Conservation (phyloP, 371 early-diverging fungal species). For the Circinella umbellata region DNA sequence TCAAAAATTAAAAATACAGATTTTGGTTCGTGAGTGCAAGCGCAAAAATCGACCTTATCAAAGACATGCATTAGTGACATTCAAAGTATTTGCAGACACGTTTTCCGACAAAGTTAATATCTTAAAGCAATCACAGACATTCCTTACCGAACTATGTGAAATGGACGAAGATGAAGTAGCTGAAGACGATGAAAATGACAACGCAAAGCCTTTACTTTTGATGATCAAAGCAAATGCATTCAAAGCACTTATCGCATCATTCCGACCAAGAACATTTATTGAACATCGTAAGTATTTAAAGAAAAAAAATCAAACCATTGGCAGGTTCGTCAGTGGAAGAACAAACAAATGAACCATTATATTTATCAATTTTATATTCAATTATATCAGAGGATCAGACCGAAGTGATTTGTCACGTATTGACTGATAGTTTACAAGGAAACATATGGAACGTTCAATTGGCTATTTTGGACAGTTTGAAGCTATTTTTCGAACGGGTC, state of each 20-base stretch:
- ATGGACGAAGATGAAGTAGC: conserved; percentile 57
- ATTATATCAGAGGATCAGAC: conserved; percentile 39
- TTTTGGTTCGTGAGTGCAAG: conserved; percentile 73
- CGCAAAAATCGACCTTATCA: conserved; percentile 74
- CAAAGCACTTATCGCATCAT: conserved; percentile 66
- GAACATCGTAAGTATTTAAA: conserved; percentile 52
- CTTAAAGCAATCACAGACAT: conserved; percentile 58
- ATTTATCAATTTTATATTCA: no score
- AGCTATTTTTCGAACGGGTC: conserved; percentile 46
- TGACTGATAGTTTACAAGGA: conserved; percentile 49
- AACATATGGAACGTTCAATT: conserved; percentile 80
- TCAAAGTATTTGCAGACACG: conserved; percentile 64
- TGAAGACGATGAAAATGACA: conserved; percentile 71
- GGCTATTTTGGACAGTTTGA: conserved; percentile 64
- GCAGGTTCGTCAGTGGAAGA: no score
- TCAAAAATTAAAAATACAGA: conserved; percentile 19
- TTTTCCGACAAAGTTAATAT: conserved; percentile 57
- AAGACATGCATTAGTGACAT: conserved; percentile 68
- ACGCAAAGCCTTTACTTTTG: conserved; percentile 66
- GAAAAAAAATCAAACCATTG: neutral
- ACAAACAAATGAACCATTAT: no score
- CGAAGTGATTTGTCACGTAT: conserved; percentile 30
- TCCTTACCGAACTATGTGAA: conserved; percentile 61
- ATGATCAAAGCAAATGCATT: conserved; percentile 76
- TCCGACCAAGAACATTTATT: conserved; percentile 42